These are phyloP conservation scores for Glarea lozoyensis DNA, from an alignment of 495 filamentous ascomycete species.

Conservation along the genomic window DNA sequence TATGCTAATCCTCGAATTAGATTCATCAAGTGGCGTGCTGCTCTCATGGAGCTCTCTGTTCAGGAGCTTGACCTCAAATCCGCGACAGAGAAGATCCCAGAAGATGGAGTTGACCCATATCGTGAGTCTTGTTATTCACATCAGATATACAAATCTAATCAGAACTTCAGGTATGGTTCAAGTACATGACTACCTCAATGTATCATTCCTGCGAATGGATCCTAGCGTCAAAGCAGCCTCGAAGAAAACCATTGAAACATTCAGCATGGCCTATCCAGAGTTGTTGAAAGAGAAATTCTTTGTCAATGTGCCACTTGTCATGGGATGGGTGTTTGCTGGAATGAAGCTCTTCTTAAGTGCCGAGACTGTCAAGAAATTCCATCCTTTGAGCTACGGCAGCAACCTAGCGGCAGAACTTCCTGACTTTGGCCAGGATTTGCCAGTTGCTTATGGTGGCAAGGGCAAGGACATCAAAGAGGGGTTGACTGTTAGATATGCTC, in stretches of 20 bases:
- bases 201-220: slow-evolving; percentile 71
- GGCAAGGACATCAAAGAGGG: slow-evolving; percentile 35
- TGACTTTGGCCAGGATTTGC: slow-evolving; percentile 48
- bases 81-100: slow-evolving; percentile 63
- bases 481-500: slow-evolving; percentile 20
- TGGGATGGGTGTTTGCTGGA: slow-evolving; percentile 75
- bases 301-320: slow-evolving; percentile 78
- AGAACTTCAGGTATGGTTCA: too few species aligned
- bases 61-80: slow-evolving; percentile 55
- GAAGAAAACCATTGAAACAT: slow-evolving; percentile 68
- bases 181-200: slow-evolving; percentile 80
- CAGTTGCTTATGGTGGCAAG: slow-evolving; percentile 63
- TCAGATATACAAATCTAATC: too few species aligned
- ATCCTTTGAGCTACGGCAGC: slow-evolving; percentile 67
- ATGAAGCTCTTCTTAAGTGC: slow-evolving; percentile 72
- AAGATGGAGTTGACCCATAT: slow-evolving; percentile 68
- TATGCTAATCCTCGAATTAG: slow-evolving; percentile 30
- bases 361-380: slow-evolving; percentile 80
- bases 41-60: slow-evolving; percentile 76
- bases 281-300: slow-evolving; percentile 85
- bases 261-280: slow-evolving; percentile 76
- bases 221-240: slow-evolving; percentile 59
- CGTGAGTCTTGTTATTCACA: too few species aligned
- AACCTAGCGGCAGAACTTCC: slow-evolving; percentile 52
- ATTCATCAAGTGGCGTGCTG: slow-evolving; percentile 78